These are phyloP conservation scores for Dentipellis sp. DNA, from an alignment of 768 basidiomycete genomes.

Conservation along the genomic window DNA sequence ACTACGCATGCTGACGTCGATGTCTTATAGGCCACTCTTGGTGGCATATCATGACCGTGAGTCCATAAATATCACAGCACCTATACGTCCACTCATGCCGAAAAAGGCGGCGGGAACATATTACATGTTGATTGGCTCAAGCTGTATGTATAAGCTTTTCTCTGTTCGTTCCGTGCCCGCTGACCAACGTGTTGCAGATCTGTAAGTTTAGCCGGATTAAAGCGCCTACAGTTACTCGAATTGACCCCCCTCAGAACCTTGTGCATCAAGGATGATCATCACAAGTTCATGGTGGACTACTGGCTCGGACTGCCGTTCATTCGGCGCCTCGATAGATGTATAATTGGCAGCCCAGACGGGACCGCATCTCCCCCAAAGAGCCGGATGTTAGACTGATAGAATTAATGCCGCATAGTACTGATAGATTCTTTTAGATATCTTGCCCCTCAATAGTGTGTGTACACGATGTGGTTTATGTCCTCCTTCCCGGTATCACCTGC, in stretches of 20 bases:
- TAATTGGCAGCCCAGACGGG: neutral
- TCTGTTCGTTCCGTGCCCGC: neutral
- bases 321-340: neutral
- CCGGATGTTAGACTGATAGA: neutral
- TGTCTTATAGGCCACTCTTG: constrained; percentile 48
- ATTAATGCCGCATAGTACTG: neutral
- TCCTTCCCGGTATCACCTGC: neutral
- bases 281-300: constrained; percentile 35
- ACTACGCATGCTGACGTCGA: neutral
- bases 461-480: neutral
- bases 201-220: constrained; percentile 10
- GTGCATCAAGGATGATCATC: constrained; percentile 50
- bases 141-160: constrained; percentile 18
- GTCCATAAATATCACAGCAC: constrained; percentile 11
- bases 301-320: constrained; percentile 36
- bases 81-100: constrained; percentile 4
- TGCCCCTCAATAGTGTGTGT: neutral
- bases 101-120: constrained; percentile 21
- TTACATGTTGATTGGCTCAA: constrained; percentile 24
- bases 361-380: neutral
- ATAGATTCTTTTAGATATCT: neutral
- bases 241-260: constrained; percentile 32
- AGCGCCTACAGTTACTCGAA: too few species aligned
- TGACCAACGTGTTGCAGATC: constrained; percentile 12
- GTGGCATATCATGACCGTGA: constrained; percentile 65